Conservation (phyloP, 1,139 yeast genomes). For the Debaryomyces sp. region DNA sequence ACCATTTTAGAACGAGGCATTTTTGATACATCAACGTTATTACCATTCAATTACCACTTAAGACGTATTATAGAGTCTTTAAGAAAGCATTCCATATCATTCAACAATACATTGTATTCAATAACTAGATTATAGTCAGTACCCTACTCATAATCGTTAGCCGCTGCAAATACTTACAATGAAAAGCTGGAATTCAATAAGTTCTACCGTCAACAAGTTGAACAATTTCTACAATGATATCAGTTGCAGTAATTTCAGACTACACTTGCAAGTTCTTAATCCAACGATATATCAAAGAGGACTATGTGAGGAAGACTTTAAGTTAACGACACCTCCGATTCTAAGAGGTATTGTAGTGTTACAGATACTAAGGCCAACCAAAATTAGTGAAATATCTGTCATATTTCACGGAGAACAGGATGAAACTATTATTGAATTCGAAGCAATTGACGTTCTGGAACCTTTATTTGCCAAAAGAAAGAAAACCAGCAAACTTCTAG, state of each 20-base stretch:
- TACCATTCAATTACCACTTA: not conserved
- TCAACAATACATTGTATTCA: not conserved
- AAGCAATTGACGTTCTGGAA: not conserved
- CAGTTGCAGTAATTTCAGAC: slow-evolving; percentile 1
- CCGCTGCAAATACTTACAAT: slow-evolving; percentile 1
- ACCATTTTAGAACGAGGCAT: not conserved
- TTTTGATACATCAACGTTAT: not conserved
- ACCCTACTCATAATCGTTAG: not conserved
- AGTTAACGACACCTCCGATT: slow-evolving; percentile 9
- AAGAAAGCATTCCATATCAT: not conserved
- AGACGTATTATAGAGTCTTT: not conserved
- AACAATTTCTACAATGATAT: slow-evolving; percentile 1
- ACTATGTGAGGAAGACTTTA: slow-evolving; percentile 10
- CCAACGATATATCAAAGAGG: slow-evolving; percentile 13
- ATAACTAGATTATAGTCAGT: not conserved
- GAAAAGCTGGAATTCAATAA: slow-evolving; percentile 2
- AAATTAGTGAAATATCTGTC: slow-evolving; percentile 8
- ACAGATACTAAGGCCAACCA: slow-evolving; percentile 11
- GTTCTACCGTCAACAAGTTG: not conserved
- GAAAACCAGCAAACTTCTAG: slow-evolving; percentile 7
- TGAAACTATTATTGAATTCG: slow-evolving; percentile 9
- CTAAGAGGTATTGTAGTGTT: slow-evolving; percentile 12
- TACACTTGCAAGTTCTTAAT: slow-evolving; percentile 4
- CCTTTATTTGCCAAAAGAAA: slow-evolving; percentile 1
- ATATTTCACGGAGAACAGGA: slow-evolving; percentile 13